Conservation (phyloP, 768 basidiomycete genomes). For the Psilocybe cubensis region DNA sequence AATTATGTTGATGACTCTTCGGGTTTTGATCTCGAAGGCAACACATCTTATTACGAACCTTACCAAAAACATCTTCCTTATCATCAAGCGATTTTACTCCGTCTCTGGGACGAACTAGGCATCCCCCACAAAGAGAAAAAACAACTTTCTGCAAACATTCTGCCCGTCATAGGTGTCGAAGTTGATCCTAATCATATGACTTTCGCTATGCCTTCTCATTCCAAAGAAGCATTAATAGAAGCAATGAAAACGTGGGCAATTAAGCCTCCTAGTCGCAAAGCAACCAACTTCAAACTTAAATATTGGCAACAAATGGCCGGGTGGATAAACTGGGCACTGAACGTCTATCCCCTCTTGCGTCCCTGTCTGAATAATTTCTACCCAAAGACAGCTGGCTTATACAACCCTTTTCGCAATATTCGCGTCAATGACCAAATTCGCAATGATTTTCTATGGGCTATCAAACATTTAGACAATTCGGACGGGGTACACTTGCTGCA, state of each 20-base stretch:
- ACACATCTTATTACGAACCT: slow-evolving; percentile 30
- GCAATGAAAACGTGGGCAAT: not conserved
- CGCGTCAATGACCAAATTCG: slow-evolving; percentile 30
- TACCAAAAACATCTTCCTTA: slow-evolving; percentile 19
- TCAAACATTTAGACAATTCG: slow-evolving; percentile 18
- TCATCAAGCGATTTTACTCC: slow-evolving; percentile 35
- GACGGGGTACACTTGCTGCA: slow-evolving; percentile 27
- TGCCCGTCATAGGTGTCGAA: slow-evolving; percentile 42
- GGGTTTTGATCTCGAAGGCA: slow-evolving; percentile 16
- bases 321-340: slow-evolving; percentile 45
- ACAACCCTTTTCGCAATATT: slow-evolving; percentile 10
- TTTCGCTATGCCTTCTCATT: slow-evolving; percentile 24
- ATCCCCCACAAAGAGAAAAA: slow-evolving; percentile 43
- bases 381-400: slow-evolving; percentile 33
- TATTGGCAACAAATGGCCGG: slow-evolving; percentile 32
- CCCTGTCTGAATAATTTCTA: slow-evolving; percentile 39
- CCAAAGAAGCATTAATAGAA: not conserved
- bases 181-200: slow-evolving; percentile 37
- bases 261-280: not conserved
- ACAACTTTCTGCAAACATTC: slow-evolving; percentile 32
- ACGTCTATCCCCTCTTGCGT: slow-evolving; percentile 37
- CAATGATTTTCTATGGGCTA: slow-evolving; percentile 36
- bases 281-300: not conserved
- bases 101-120: slow-evolving; percentile 41
- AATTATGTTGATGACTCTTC: slow-evolving; percentile 40